These are phyloP conservation scores for Sporisorium graminicola DNA, from an alignment of 1,284 basidiomycete genomes.

Conservation along the genomic window DNA sequence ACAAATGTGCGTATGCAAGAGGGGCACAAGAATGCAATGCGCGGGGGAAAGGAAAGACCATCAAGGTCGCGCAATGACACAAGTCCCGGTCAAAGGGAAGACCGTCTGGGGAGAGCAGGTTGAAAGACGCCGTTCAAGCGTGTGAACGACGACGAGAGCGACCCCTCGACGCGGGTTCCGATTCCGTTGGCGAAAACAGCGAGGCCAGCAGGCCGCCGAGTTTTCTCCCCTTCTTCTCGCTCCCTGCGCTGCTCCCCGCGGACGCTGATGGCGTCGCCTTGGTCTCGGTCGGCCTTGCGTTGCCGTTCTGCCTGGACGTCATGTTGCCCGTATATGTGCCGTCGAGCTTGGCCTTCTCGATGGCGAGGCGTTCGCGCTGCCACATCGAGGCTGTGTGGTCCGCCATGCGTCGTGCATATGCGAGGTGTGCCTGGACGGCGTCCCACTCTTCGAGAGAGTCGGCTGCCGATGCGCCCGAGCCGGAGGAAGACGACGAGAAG, in stretches of 20 bases:
- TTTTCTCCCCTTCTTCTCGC: conserved; percentile 12
- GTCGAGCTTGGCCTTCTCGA: conserved; percentile 48
- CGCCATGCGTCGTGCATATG: conserved; percentile 36
- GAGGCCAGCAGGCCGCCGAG: conserved; percentile 4
- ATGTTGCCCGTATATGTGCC: conserved; percentile 46
- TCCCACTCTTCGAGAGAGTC: conserved; percentile 34
- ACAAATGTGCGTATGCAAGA: too few relatives aligned
- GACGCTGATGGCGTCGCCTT: background rate
- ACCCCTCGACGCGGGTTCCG: background rate
- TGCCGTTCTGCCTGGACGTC: conserved; percentile 38
- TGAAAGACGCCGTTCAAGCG: too few relatives aligned
- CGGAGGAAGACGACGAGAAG: conserved; percentile 33
- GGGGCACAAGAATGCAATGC: too few relatives aligned
- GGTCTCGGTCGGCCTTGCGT: conserved; percentile 21
- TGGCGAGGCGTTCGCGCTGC: conserved; percentile 45
- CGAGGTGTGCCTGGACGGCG: conserved; percentile 35
- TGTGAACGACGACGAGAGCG: conserved; percentile 7
- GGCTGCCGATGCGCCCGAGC: conserved; percentile 15
- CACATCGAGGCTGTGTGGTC: conserved; percentile 43
- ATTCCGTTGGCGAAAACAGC: conserved; percentile 9
- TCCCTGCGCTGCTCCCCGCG: background rate
- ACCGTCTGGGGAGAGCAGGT: background rate
- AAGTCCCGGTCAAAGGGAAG: too few relatives aligned
- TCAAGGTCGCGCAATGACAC: background rate
- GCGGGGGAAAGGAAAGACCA: too few relatives aligned